Base-by-base conservation (phyloP, 148 eudicot genomes). In the Heliamphora exappendiculata region DNA sequence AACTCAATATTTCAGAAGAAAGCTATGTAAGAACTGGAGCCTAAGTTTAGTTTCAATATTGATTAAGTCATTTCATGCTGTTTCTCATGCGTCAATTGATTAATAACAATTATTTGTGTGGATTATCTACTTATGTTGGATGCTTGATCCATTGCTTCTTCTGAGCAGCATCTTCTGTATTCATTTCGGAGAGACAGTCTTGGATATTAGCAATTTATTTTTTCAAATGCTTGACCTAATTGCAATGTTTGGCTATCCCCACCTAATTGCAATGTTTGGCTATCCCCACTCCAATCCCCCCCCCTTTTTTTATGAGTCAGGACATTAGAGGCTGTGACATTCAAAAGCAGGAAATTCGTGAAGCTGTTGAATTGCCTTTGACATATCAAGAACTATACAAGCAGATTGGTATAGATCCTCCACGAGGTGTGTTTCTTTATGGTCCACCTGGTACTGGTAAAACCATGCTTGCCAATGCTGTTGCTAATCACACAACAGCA, bases 281-380 rank as follows among this genome's bases (percentile, higher is more conserved):
- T n/a, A n/a, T 42, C 42, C 28, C 22, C 34, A 22, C 49, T 45
- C 22, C 29, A 12, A 16, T 29, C 19, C 44, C 41, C 13, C 16
- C n/a, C n/a, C n/a, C n/a, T n/a, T n/a, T n/a, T 24, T 29, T 20
- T 63, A 19, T 33, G 7, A 2, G 8, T 63, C 67, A 86, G 88
- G 88, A 86, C 42, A 86, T 86, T 75, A 86, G 88, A 81, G 88
- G 88, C 20, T 86, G 85, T 71, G 88, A 86, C 50, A 83, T 86
- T 62, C 88, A 86, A 57, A 86, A 86, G 84, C 88, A 86, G 76
- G 88, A 86, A 67, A 86, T 86, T 44, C 88, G 88, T 69, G 74
- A 82, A 82, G 85, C 84, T n/a, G n/a, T n/a, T n/a, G n/a, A n/a
- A n/a, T n/a, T n/a, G n/a, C n/a, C n/a, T n/a, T n/a, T n/a, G n/a